Base-by-base conservation (phyloP, 257 asterid genomes). In the Salvia splendens region DNA sequence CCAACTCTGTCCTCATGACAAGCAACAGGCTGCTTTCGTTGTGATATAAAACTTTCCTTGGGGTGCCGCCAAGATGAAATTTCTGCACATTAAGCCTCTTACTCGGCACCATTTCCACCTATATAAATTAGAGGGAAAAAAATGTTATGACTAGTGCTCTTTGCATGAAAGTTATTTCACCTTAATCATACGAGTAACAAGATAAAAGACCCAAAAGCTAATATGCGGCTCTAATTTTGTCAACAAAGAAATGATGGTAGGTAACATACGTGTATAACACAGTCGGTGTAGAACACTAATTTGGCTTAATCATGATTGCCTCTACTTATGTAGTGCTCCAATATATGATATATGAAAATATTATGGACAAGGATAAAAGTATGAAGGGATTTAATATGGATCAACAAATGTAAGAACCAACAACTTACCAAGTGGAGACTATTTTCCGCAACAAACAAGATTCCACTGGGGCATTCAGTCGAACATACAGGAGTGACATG, bases 71-170 rank as follows among this genome's bases (percentile, higher is more conserved):
- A 68, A 93, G 85, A 75, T 77, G 90, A 80, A 93, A 91, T 68
- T 88, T 93, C 83, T 93, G 99, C 77, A 91, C 97, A 77, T 93
- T 93, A 73, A 93, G 97, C 87, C 97, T 86, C 83, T 91, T 93
- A 77, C 91, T 88, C 42, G 95, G 96, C 70, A 90, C 96, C 99
- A 93, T 91, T 79, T 90, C 99, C 82, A 86, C 97, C 99, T 93
- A 75, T 41, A 63, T 75, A 47, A 68, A 65, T 68, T 59, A 41
- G 72, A 56, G 41, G 57, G 7, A 45, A 69, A 10, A 45, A 69
- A 65, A 24, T 24, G 30, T 41, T 47, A 59, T 47, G 53, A 48
- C 65, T 66, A 72, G 33, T 50, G 67, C 43, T 35, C 45, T 47
- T 60, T 35, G 65, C 43, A 67, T 65, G 56, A 35, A 40, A 41